Evolutionary conservation across 495 filamentous ascomycete species (phyloP), one percentile per base, ranked within the genome.

Genomic region (Cercophora newfieldiana): DNA sequence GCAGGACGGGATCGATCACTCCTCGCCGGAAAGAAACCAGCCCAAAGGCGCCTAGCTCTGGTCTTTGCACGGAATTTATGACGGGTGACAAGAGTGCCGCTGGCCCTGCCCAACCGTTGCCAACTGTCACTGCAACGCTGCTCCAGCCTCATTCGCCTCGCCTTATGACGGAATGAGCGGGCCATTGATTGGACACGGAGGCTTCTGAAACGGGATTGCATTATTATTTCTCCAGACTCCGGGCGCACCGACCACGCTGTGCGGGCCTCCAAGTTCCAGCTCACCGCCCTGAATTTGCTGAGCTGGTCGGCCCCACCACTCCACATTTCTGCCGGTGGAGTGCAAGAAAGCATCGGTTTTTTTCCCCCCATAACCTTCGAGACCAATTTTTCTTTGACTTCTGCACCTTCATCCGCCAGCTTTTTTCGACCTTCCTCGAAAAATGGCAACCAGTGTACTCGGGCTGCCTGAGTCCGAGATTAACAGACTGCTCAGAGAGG

Each of bases 401-500:
- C 30, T 31, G 12, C 54, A 25, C 29, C 22, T 25, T 57, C 61
- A 24, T n/a, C 50, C 24, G 33, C 44, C 37, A 59, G 53, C 63
- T 50, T 31, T 44, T 51, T 58, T 59, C 14, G 24, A 31, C 31
- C 57, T 18, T 59, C 56, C 59, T 66, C 22, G 28, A 19, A 44
- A 31, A 47, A 74, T 74, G 71, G 66, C 67, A 7, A 51, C 58
- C 26, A 33, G 24, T 21, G 51, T 60, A 24, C 29, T 72, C 50
- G 68, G 68, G 21, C 59, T 77, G 55, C 51, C 73, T 24, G 75
- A 77, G 21, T 63, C 62, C 19, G 72, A 76, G 21, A 74, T 76
- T 28, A 72, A 76, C 51, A 66, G 70, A 26, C 60, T 76, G 7
- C 74, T 78, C 14, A 33, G 66, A 19, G 72, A 78, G 59, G 74